Conservation (phyloP, 305 asterid species). For the Euphrasia arctica region DNA sequence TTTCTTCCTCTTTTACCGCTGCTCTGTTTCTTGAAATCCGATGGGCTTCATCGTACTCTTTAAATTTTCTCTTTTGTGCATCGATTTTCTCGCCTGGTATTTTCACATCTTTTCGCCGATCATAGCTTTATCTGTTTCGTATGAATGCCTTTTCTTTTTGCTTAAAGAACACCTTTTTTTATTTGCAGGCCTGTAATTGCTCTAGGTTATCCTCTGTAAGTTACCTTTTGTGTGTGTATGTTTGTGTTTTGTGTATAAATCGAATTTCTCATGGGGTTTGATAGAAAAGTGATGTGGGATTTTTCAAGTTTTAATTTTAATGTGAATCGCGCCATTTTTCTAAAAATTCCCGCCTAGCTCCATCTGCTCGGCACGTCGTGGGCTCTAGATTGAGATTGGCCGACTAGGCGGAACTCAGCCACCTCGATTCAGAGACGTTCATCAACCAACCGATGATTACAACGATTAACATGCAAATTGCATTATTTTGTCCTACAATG, state of each 20-base stretch:
- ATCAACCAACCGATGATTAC: too few species aligned
- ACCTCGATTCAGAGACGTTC: too few species aligned
- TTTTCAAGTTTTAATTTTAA: not conserved
- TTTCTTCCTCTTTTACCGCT: not conserved
- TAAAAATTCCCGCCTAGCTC: too few species aligned
- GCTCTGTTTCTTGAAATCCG: not conserved
- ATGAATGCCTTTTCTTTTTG: not conserved
- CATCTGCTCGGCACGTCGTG: too few species aligned
- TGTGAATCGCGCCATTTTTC: not conserved
- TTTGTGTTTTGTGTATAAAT: too few species aligned
- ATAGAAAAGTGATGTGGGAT: too few species aligned
- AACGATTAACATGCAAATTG: too few species aligned
- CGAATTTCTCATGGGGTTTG: too few species aligned
- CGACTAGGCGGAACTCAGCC: too few species aligned
- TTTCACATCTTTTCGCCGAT: not conserved
- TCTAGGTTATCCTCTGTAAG: slow-evolving; percentile 49
- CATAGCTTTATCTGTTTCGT: not conserved
- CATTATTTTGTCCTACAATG: too few species aligned
- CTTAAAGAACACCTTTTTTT: not conserved
- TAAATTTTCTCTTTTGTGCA: slow-evolving; percentile 28
- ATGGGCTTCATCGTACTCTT: slow-evolving; percentile 20
- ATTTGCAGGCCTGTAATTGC: slow-evolving; percentile 48
- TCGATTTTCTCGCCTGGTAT: slow-evolving; percentile 41
- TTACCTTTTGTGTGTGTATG: not conserved
- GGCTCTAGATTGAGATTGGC: too few species aligned